Base-by-base conservation (phyloP, 495 filamentous ascomycete genomes). In the Terfezia claveryi region DNA sequence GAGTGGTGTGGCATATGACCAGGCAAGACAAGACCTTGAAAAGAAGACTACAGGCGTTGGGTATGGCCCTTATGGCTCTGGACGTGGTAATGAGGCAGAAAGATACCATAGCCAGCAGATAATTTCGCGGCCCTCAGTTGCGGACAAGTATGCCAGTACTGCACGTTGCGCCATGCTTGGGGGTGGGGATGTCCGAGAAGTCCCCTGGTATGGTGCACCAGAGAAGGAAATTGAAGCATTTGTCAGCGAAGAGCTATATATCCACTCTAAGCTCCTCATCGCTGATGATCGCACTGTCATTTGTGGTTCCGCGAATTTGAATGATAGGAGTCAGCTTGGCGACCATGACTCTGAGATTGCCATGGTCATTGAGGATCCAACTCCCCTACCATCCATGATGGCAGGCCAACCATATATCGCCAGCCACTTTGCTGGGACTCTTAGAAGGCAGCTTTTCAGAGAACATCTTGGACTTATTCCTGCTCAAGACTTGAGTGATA, bases 241-340 rank as follows among this genome's bases (percentile, higher is more conserved):
- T 61, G 88, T 96, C 37, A 84, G 79, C 49, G 89, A 96, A 66
- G 83, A 93, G 68, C 80, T 96, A 23, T 96, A 96, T 66, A 80
- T 94, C 56, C 89, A 96, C 70, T 80, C 80, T 61, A 96, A 96
- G 72, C 76, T 94, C 38, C 76, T 94, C 58, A 89, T 96, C 65
- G 88, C 88, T 54, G 88, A 96, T 63, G 88, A 96, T 68, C 76
- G 78, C 7, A 69, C 85, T 52, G 89, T 87, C 36, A 88, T 96
- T 65, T 86, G 83, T 68, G 89, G 89, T 51, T 89, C 83, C 0
- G 89, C 89, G 37, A 96, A 96, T 67, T 68, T 96, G 46, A 96
- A 96, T 69, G 89, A 96, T 68, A 83, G 89, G 58, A 89, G 83
- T 20, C 89, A 96, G 67, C 75, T 94, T 14, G 89, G 89, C 16